These are phyloP conservation scores for Bolboschoenoplectus hybrid DNA, from an alignment of 202 grass and related monocot species.

Conservation along the genomic window DNA sequence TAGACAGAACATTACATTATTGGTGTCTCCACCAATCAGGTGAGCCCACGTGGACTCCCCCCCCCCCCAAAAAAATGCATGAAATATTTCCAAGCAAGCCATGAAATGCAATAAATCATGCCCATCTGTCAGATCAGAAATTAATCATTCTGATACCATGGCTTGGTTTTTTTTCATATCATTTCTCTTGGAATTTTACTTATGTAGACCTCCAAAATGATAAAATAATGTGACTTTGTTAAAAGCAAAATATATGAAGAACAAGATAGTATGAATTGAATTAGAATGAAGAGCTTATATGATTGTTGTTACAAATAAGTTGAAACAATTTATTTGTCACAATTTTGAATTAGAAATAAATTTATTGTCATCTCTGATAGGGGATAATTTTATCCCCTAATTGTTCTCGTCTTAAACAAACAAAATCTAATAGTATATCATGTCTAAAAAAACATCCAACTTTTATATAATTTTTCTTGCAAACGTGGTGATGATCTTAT, in stretches of 20 bases:
- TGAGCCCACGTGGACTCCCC: not conserved
- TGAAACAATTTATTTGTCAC: not conserved
- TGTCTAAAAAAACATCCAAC: not conserved
- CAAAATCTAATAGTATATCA: not conserved
- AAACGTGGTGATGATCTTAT: too few relatives aligned
- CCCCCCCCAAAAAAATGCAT: not conserved
- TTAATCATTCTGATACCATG: slow-evolving; percentile 7
- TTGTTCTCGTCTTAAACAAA: too few relatives aligned
- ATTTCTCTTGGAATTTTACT: not conserved
- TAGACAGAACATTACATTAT: slow-evolving; percentile 11
- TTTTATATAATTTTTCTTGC: not conserved
- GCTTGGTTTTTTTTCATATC: too few relatives aligned
- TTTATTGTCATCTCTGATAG: too few relatives aligned
- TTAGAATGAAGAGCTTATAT: not conserved
- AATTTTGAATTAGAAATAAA: too few relatives aligned
- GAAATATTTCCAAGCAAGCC: slow-evolving; percentile 16
- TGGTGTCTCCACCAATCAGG: slow-evolving; percentile 14
- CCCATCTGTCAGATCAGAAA: not conserved
- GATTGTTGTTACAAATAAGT: not conserved
- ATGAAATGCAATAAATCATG: slow-evolving; percentile 15
- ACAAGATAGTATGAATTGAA: not conserved
- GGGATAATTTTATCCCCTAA: too few relatives aligned
- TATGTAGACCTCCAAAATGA: not conserved
- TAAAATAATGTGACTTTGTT: not conserved
- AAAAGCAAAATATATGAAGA: too few relatives aligned